Conservation (phyloP, 768 basidiomycete species). For the Podaxis rugospora region DNA sequence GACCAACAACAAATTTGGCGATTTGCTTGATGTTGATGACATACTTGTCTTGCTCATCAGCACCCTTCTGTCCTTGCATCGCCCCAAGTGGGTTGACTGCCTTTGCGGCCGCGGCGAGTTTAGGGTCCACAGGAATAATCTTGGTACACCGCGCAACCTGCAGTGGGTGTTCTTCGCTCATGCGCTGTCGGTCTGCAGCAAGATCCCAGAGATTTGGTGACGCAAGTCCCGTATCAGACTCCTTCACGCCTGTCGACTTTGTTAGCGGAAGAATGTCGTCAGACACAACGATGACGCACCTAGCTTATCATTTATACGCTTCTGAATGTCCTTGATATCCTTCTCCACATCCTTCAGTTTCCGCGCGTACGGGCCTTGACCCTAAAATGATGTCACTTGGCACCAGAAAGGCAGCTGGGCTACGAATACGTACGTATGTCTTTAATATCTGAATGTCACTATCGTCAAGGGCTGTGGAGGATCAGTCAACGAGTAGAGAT, state of each 20-base stretch:
- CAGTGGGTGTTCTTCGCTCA: constrained; percentile 88
- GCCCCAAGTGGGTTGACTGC: constrained; percentile 77
- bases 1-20: constrained; percentile 97
- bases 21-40: constrained; percentile 99
- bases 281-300: constrained; percentile 38
- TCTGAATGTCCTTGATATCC: constrained; percentile 95
- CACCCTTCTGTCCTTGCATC: constrained; percentile 86
- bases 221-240: constrained; percentile 96
- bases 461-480: constrained; percentile 78
- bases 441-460: constrained; percentile 99
- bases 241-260: constrained; percentile 75
- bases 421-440: constrained; percentile 70
- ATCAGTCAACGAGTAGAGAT: constrained; percentile 11
- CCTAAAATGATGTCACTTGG: constrained; percentile 42
- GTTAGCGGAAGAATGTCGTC: constrained; percentile 6
- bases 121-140: constrained; percentile 83
- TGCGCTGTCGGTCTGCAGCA: constrained; percentile 85
- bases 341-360: constrained; percentile 84
- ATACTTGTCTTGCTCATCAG: constrained; percentile 98
- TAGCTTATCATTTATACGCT: constrained; percentile 96
- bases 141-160: constrained; percentile 99
- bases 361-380: constrained; percentile 95
- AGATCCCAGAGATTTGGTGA: constrained; percentile 98
- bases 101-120: constrained; percentile 71
- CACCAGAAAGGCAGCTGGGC: neutral